These are phyloP conservation scores for Penicillium vulpinum DNA, from an alignment of 2,329 filamentous ascomycete species.

Conservation along the genomic window DNA sequence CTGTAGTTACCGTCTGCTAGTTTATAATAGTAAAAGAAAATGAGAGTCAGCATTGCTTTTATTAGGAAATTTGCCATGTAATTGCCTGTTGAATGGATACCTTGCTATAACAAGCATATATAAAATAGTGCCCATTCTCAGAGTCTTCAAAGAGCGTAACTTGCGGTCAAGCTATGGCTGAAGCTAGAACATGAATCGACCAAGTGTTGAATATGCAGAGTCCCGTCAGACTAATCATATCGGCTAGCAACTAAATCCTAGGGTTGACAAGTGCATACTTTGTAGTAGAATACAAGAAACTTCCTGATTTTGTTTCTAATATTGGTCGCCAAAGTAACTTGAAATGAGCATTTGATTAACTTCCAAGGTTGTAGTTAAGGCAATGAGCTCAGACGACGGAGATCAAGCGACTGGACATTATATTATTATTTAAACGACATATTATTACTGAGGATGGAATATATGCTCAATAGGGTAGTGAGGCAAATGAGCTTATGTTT, in stretches of 20 bases:
- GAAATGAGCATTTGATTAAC: neutral
- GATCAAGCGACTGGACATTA: neutral
- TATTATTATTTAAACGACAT: neutral
- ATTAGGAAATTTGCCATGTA: neutral
- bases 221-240: neutral
- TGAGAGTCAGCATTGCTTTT: neutral
- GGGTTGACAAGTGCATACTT: neutral
- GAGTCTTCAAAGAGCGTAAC: neutral
- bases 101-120: neutral
- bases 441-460: neutral
- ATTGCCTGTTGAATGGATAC: neutral
- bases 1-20: too few relatives aligned
- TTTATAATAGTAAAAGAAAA: neutral
- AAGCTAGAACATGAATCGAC: neutral
- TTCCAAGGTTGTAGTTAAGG: neutral
- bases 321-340: neutral
- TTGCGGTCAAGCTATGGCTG: neutral
- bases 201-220: neutral
- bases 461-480: neutral
- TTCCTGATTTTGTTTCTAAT: neutral
- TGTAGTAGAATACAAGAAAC: neutral
- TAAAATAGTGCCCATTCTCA: neutral
- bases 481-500: slow-evolving; percentile 9
- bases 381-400: neutral
- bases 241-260: neutral